Conservation (phyloP, 202 grass and related monocot species). For the Cymbopogon flexuosus region DNA sequence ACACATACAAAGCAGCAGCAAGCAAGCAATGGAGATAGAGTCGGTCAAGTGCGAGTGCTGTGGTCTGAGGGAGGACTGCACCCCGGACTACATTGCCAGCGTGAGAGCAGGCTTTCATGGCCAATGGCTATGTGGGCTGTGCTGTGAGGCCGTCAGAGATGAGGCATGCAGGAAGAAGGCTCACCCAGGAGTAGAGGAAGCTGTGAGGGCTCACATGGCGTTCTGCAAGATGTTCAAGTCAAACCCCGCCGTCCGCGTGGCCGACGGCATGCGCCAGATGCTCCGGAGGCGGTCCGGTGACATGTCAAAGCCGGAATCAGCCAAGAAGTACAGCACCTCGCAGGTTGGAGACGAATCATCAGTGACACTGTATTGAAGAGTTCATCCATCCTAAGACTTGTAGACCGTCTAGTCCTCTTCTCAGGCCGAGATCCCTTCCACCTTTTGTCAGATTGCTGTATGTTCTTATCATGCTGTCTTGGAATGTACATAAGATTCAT, state of each 20-base stretch:
- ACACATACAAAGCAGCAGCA: slow-evolving; percentile 8
- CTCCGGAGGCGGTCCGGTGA: slow-evolving; percentile 64
- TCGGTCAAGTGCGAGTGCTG: slow-evolving; percentile 79
- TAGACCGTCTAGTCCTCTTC: slow-evolving; percentile 27
- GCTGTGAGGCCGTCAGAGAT: slow-evolving; percentile 76
- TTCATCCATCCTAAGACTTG: slow-evolving; percentile 22
- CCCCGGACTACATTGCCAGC: slow-evolving; percentile 64
- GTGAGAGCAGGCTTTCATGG: slow-evolving; percentile 69
- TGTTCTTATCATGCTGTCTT: slow-evolving; percentile 30
- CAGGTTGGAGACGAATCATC: slow-evolving; percentile 54
- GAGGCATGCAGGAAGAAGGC: slow-evolving; percentile 58
- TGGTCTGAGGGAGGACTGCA: slow-evolving; percentile 82
- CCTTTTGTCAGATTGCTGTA: slow-evolving; percentile 29
- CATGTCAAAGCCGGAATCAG: slow-evolving; percentile 33
- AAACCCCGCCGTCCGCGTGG: slow-evolving; percentile 61
- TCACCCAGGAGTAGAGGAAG: slow-evolving; percentile 50
- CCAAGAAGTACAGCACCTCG: slow-evolving; percentile 48
- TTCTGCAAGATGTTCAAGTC: slow-evolving; percentile 70
- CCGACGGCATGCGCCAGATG: slow-evolving; percentile 82
- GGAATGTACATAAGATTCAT: slow-evolving; percentile 45
- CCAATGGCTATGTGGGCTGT: slow-evolving; percentile 87
- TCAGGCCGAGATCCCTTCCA: slow-evolving; percentile 1
- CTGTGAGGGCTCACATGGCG: slow-evolving; percentile 72
- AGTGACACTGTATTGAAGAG: slow-evolving; percentile 42
- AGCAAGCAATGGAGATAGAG: slow-evolving; percentile 69